Conservation (phyloP, 352 stramenopile genomes). For the Ophiocytium majus region DNA sequence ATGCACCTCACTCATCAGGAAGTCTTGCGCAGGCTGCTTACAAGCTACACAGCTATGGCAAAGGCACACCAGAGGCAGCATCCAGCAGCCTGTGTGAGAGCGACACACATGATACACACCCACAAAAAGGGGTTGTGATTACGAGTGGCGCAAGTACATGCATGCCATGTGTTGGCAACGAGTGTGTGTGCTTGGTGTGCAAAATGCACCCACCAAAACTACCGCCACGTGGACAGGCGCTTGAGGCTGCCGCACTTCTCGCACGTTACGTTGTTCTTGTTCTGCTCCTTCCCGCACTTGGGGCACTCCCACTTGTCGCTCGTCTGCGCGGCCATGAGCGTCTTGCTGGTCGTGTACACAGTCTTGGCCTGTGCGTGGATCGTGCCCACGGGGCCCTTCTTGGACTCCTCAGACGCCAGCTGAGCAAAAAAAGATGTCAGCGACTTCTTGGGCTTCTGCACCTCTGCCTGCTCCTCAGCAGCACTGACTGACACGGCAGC, state of each 20-base stretch:
- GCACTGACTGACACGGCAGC: background rate
- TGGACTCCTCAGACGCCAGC: background rate
- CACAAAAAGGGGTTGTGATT: too few species aligned
- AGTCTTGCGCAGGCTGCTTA: too few species aligned
- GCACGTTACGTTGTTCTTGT: constrained; percentile 24
- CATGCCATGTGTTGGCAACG: too few species aligned
- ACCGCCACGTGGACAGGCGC: constrained; percentile 3
- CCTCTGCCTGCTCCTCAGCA: background rate
- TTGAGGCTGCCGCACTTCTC: constrained; percentile 13
- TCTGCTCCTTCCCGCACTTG: constrained; percentile 22
- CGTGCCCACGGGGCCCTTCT: constrained; percentile 1
- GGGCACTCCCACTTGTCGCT: constrained; percentile 24
- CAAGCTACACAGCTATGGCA: too few species aligned
- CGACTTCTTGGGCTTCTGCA: background rate
- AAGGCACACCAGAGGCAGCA: too few species aligned
- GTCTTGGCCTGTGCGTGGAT: constrained; percentile 13
- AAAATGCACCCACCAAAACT: background rate
- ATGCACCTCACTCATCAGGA: too few species aligned
- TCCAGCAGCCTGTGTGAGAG: too few species aligned
- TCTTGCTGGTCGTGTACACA: constrained; percentile 6
- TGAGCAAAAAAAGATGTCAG: constrained; percentile 12
- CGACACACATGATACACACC: too few species aligned
- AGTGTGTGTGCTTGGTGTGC: background rate
- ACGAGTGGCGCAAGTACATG: too few species aligned
- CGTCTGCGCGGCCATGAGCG: background rate